Conservation (phyloP, 73 alveolate species). For the Paramecium caudatum region DNA sequence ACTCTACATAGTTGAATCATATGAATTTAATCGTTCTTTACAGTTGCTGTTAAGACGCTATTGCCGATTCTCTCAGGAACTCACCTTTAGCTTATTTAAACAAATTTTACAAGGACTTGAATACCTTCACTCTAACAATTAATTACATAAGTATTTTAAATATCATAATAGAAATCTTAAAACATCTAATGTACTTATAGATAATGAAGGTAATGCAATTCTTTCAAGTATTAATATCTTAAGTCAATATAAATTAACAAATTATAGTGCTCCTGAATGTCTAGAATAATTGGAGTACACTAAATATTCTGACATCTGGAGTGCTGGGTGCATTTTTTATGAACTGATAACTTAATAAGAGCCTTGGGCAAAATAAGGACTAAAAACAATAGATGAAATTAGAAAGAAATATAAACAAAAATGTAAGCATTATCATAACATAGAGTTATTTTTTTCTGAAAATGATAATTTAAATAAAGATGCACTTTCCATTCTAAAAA, state of each 20-base stretch:
- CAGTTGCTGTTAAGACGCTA: not conserved
- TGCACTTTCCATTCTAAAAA: not conserved
- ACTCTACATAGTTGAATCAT: not conserved
- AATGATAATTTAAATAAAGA: not conserved
- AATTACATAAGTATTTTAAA: not conserved
- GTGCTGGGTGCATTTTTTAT: constrained; percentile 93
- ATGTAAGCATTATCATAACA: not conserved
- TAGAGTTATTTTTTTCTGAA: not conserved
- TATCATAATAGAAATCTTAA: not conserved
- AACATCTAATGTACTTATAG: not conserved
- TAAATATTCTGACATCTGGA: constrained; percentile 90
- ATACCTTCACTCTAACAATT: not conserved
- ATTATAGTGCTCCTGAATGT: constrained; percentile 91
- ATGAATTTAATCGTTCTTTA: not conserved
- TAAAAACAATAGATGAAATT: not conserved
- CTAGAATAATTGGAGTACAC: constrained; percentile 80
- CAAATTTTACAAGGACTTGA: constrained; percentile 5
- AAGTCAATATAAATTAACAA: not conserved
- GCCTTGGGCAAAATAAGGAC: not conserved
- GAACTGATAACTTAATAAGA: constrained; percentile 83
- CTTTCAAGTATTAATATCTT: not conserved
- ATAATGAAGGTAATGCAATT: not conserved
- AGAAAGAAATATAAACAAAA: not conserved
- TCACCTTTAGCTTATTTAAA: not conserved
- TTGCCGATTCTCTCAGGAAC: constrained; percentile 12